Base-by-base conservation (phyloP, 2,329 filamentous ascomycete genomes). In the Juglanconis sp. region DNA sequence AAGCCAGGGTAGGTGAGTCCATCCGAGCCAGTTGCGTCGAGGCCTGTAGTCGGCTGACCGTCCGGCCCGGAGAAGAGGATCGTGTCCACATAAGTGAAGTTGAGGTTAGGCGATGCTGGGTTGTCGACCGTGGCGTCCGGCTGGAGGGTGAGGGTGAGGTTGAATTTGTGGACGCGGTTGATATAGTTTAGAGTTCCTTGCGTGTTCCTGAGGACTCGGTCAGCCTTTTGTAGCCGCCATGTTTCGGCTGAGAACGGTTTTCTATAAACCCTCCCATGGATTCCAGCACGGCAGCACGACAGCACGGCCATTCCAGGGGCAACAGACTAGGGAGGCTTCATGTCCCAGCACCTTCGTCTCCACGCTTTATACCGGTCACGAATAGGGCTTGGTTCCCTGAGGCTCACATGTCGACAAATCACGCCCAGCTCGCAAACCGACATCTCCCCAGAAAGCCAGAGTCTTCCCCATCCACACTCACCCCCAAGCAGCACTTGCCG, bases 161-260 rank as follows among this genome's bases (percentile, higher is more conserved):
- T 70, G 70, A 90, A 87, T 68, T 89, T 87, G 72, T 92, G 88
- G 34, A 92, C 79, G 38, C 88, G 81, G 3, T 82, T 80, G 65
- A 89, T 84, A 70, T 81, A 89, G 70, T 90, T 90, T 17, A 87
- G 65, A 8, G 88, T 90, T 49, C 87, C 88, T 66, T 90, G 76
- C 0, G 87, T 90, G 68, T 91, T 91, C 87, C 49, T 56, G n/a
- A 40, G 5, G 0, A 13, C 15, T 3, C 1, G 4, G 53, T 42
- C 17, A 47, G 46, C n/a, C 6, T 60, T 44, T 31, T 13, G 34
- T 34, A 32, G 5, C 17, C 44, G 3, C 8, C n/a, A 24, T n/a
- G 17, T 47, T n/a, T 24, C 13, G 15, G 17, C 24, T 24, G 24
- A 24, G 24, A 24, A 24, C 24, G 24, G 24, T 24, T 24, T 24